These are phyloP conservation scores for Aureobasidium sp. DNA, from an alignment of 2,329 filamentous ascomycete species.

Conservation along the genomic window DNA sequence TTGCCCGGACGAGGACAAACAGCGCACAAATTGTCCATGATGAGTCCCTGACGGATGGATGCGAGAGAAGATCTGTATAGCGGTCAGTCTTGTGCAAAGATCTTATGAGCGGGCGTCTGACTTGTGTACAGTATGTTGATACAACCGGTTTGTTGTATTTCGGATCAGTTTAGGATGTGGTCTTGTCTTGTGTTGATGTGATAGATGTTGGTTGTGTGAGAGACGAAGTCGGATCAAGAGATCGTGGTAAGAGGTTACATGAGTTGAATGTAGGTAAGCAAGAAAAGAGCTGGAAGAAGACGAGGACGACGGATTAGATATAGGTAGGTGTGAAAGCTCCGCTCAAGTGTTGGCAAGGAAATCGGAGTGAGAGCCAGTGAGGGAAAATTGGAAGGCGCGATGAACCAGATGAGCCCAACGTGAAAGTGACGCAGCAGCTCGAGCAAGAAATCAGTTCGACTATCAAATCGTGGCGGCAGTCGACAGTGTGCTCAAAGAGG, in stretches of 20 bases:
- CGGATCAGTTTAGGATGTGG: too few relatives aligned
- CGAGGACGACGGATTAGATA: neutral
- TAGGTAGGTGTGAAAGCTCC: neutral
- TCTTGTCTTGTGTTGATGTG: too few relatives aligned
- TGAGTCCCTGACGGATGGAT: too few relatives aligned
- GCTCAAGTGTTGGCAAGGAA: neutral
- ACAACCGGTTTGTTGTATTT: too few relatives aligned
- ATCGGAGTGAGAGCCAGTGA: too few relatives aligned
- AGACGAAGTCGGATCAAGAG: neutral
- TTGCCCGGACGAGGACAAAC: neutral
- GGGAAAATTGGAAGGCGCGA: neutral
- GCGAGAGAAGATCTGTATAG: too few relatives aligned
- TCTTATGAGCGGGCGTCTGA: too few relatives aligned
- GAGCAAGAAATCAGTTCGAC: neutral
- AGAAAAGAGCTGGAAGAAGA: neutral
- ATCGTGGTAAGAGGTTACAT: neutral
- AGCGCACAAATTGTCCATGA: too few relatives aligned
- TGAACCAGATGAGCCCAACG: neutral
- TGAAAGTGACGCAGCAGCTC: neutral
- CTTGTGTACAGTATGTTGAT: too few relatives aligned
- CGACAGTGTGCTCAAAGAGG: neutral
- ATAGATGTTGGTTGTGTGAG: too few relatives aligned
- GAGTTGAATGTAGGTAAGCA: neutral
- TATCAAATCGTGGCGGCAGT: too few relatives aligned
- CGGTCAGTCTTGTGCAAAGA: too few relatives aligned